Base-by-base conservation (phyloP, 306 rosid genomes). In the Arachis stenosperma region DNA sequence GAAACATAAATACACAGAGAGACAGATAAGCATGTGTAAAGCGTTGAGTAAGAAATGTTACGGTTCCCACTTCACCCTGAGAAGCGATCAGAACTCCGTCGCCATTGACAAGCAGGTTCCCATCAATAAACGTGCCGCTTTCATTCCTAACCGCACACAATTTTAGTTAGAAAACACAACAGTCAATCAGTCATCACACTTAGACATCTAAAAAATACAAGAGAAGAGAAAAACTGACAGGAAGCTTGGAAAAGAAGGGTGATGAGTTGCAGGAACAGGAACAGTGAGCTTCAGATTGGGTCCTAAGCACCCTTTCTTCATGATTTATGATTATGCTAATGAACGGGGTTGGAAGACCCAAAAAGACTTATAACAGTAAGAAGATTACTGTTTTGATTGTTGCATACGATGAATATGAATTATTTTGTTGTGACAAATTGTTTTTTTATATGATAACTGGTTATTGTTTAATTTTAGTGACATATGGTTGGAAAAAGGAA, bases 21-120 rank as follows among this genome's bases (percentile, higher is more conserved):
- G 0, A 33, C 4, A 33, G 37, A 33, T 33, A 52, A 51, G 62
- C 43, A 70, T 75, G 37, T 58, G 33, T 52, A 67, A 51, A 75
- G 61, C 12, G 41, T 58, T 12, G 41, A 72, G 56, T 70, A 40
- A 67, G 39, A 53, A 14, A 77, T 73, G 75, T 86, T 88, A 91
- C 99, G 30, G 85, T 81, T 85, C 91, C 96, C 37, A 83, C 89
- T 81, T 88, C 92, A 69, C 65, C 80, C 33, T 85, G 79, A 77
- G 96, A 80, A 30, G 89, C 89, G 80, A 94, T 77, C 78, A 87
- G 89, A 86, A 94, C 89, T 67, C 99, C 99, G 53, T 94, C 97
- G 37, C 74, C 79, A 71, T 94, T 88, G 30, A 94, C 99, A 56
- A 91, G 97, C 71, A 94, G 87, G 73, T 91, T 90, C 63, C 88